Conservation (phyloP, 2,329 filamentous ascomycete species). For the Penicillium oxalicum region DNA sequence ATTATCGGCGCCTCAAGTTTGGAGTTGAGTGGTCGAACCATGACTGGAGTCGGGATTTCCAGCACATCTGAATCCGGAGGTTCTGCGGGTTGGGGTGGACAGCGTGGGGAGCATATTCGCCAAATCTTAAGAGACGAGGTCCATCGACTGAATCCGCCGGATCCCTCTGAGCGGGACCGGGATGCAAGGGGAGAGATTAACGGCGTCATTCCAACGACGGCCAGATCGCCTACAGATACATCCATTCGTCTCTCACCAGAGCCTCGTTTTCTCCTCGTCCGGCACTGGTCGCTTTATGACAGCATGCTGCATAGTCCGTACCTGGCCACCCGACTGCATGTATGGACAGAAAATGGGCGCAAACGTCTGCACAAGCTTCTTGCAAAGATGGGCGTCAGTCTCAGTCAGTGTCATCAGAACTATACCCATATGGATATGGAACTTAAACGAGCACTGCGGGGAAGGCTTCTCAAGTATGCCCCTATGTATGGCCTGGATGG, state of each 20-base stretch:
- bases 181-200: slow-evolving; percentile 61
- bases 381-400: slow-evolving; percentile 94
- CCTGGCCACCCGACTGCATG: slow-evolving; percentile 81
- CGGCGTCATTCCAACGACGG: slow-evolving; percentile 84
- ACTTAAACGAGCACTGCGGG: slow-evolving; percentile 77
- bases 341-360: slow-evolving; percentile 85
- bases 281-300: slow-evolving; percentile 97
- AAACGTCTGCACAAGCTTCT: slow-evolving; percentile 89
- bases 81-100: slow-evolving; percentile 69
- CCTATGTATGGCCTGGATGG: slow-evolving; percentile 91
- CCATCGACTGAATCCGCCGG: slow-evolving; percentile 79
- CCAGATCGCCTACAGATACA: slow-evolving; percentile 81
- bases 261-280: slow-evolving; percentile 82
- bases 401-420: slow-evolving; percentile 88
- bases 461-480: slow-evolving; percentile 83
- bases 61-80: slow-evolving; percentile 51
- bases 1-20: slow-evolving; percentile 94
- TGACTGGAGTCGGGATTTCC: slow-evolving; percentile 64
- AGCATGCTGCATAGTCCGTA: slow-evolving; percentile 98
- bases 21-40: slow-evolving; percentile 82
- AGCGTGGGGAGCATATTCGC: slow-evolving; percentile 75
- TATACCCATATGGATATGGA: slow-evolving; percentile 99
- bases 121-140: slow-evolving; percentile 90
- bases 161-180: slow-evolving; percentile 51
- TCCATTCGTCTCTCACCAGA: slow-evolving; percentile 90